These are phyloP conservation scores for Euphorbia peplus DNA, from an alignment of 345 rosid genomes.

Conservation along the genomic window DNA sequence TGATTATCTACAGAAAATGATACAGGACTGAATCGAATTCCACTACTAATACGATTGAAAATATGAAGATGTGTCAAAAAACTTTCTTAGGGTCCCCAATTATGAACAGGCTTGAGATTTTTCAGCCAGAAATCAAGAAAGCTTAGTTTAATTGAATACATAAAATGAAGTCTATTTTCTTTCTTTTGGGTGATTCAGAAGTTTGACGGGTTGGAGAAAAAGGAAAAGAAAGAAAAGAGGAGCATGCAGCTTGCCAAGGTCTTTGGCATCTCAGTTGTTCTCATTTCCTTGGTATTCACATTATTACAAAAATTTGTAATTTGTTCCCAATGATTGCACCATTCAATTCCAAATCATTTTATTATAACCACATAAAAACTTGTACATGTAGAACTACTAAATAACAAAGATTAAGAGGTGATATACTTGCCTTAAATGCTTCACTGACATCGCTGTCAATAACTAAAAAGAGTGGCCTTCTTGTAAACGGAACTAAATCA, in stretches of 20 bases:
- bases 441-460: constrained; percentile 76
- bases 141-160: neutral
- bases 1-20: neutral
- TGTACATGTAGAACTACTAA: neutral
- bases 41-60: neutral
- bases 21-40: neutral
- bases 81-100: neutral
- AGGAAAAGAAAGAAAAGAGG: neutral
- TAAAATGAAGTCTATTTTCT: neutral
- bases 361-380: neutral
- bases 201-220: neutral
- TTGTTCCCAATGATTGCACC: neutral
- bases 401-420: constrained; percentile 13
- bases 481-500: constrained; percentile 87
- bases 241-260: neutral
- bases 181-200: neutral
- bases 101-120: neutral
- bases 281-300: neutral
- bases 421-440: constrained; percentile 58
- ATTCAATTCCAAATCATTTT: neutral
- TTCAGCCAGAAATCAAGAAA: neutral
- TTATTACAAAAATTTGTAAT: too few relatives aligned
- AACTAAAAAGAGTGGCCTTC: constrained; percentile 76
- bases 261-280: neutral
- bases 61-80: neutral